These are phyloP conservation scores for Astragalus membranaceus DNA, from an alignment of 306 rosid genomes.

Conservation along the genomic window DNA sequence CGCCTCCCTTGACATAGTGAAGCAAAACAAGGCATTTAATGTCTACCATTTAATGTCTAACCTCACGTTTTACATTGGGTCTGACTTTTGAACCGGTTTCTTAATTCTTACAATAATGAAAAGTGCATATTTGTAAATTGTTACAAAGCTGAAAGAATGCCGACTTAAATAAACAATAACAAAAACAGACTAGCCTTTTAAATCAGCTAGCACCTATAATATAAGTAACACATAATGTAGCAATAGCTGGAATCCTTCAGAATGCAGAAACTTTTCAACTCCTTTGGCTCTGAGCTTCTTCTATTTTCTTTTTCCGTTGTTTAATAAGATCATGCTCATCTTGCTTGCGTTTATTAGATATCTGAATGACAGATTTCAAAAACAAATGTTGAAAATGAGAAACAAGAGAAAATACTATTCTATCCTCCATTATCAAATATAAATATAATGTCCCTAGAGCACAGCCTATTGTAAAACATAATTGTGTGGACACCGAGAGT, in stretches of 20 bases:
- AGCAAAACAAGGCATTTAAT: no score
- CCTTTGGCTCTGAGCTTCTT: constrained; percentile 36
- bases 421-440: no score
- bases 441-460: no score
- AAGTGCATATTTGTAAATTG: not conserved
- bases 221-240: not conserved
- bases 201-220: not conserved
- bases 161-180: not conserved
- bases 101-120: no score
- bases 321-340: constrained; percentile 29
- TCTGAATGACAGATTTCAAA: constrained; percentile 36
- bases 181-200: not conserved
- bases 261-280: constrained; percentile 11
- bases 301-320: constrained; percentile 57
- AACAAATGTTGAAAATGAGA: not conserved
- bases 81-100: no score
- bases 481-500: no score
- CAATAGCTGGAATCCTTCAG: not conserved
- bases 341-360: constrained; percentile 50
- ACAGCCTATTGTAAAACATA: no score
- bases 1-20: no score
- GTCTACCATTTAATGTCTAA: no score
- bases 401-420: not conserved
- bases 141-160: not conserved
- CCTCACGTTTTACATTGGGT: no score